A percentile compares a stretch with the other conserved stretches of the same genome.
phyloP scores from a whole-genome alignment of 2,329 filamentous ascomycete species.

The Apiospora rasikravindrae region DNA sequence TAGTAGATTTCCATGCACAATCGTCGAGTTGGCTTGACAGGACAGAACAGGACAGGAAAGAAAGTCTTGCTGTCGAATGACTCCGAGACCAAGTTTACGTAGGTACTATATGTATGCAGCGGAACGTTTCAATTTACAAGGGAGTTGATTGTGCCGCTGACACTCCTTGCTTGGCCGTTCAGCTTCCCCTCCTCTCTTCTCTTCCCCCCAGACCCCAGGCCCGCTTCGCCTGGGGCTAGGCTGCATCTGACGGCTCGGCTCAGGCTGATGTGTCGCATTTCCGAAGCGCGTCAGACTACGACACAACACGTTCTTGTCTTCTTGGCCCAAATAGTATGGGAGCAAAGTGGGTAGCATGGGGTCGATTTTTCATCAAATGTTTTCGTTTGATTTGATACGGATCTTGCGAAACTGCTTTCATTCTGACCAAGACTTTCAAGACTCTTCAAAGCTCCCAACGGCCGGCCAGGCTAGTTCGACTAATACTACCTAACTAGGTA shows the following conservation, averaged over 20 bases:
- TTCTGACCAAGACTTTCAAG: too few relatives aligned
- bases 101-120: too few relatives aligned
- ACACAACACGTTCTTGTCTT: background rate
- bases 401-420: background rate
- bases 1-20: background rate
- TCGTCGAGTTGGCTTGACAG: background rate
- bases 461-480: too few relatives aligned
- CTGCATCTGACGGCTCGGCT: background rate
- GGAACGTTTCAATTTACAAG: too few relatives aligned
- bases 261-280: background rate
- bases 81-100: too few relatives aligned
- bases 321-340: background rate
- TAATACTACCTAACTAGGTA: too few relatives aligned
- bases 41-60: background rate
- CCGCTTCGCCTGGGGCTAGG: background rate
- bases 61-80: too few relatives aligned
- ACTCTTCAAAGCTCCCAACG: too few relatives aligned
- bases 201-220: background rate
- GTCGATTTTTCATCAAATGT: background rate
- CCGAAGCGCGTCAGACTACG: background rate
- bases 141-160: background rate
- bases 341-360: background rate
- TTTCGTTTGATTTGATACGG: too few relatives aligned
- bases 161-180: background rate
- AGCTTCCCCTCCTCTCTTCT: background rate